Base-by-base conservation (phyloP, 257 asterid genomes). In the Marsdenia floribunda region DNA sequence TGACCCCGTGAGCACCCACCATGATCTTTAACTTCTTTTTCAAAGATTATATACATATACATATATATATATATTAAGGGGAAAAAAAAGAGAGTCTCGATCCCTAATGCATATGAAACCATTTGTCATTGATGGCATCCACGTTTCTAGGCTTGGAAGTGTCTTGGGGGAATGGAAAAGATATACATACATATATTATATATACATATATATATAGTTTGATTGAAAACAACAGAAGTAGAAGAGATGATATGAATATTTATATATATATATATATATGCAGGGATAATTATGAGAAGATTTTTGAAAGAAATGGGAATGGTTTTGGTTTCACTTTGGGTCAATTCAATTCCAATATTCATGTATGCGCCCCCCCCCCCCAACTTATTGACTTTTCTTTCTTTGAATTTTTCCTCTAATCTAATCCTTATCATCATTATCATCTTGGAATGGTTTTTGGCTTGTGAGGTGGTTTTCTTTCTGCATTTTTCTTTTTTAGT, bases 1-100 rank as follows among this genome's bases (percentile, higher is more conserved):
- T 72, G 81, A 82, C 74, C 52, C 52, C 5, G 57, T 13, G 68
- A 73, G 79, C 74, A 72, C 86, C 88, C 89, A 74, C 84, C 64
- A 54, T 3, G 71, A 78, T 80, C 85, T 74, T 78, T 73, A 10
- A 0, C 66, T 76, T 80, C 85, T 74, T 77, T 83, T 73, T 11
- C 1, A 19, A 46, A 79, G 81, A 81, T 77, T 79, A 52, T 44
- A 8, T 8, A 44, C 6, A 44, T 11, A 7, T 44, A 42, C 7
- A 40, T 40, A 40, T 40, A 40, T 40, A 4, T 40, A 4, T 40
- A 40, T 40, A 4, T 42, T 37, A n/a, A n/a, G n/a, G n/a, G n/a
- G n/a, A 37, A 37, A 37, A 37, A 22, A 22, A 46, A 37, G 72
- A 75, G 38, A 69, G 74, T 73, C 75, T 52, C 1, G 33, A 1